These are phyloP conservation scores for Colletotrichum spinosum DNA, from an alignment of 2,329 filamentous ascomycete species.

Conservation along the genomic window DNA sequence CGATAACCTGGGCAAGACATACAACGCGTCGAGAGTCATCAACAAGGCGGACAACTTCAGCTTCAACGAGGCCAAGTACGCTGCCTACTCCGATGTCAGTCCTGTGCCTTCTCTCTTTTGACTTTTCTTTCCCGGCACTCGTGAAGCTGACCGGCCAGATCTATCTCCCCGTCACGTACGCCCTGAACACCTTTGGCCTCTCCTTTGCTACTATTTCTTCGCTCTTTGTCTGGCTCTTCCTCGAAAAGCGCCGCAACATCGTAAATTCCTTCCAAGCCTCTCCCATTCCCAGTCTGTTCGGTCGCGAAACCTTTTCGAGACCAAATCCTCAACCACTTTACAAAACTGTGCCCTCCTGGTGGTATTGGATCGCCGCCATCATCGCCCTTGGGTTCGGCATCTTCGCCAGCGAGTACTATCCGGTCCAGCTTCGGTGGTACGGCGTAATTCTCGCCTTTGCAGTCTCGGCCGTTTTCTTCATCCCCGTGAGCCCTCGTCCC, in stretches of 20 bases:
- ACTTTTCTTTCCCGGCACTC: not conserved
- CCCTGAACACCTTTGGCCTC: slow-evolving; percentile 62
- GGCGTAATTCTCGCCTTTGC: slow-evolving; percentile 44
- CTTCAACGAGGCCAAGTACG: slow-evolving; percentile 61
- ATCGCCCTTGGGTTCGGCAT: slow-evolving; percentile 43
- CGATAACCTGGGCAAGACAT: slow-evolving; percentile 62
- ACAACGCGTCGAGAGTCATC: slow-evolving; percentile 62
- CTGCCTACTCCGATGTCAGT: slow-evolving; percentile 60
- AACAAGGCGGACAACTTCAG: slow-evolving; percentile 47
- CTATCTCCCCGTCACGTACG: slow-evolving; percentile 58
- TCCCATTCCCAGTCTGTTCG: not conserved
- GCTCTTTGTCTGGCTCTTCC: slow-evolving; percentile 46
- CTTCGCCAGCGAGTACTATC: slow-evolving; percentile 46
- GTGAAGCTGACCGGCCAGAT: slow-evolving; percentile 37
- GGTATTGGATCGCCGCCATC: slow-evolving; percentile 40
- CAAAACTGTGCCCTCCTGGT: slow-evolving; percentile 41
- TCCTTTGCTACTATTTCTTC: slow-evolving; percentile 63
- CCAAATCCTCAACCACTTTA: slow-evolving; percentile 37
- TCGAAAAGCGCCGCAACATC: slow-evolving; percentile 45
- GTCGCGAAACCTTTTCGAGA: not conserved
- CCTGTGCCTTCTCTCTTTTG: not conserved
- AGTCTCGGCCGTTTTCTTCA: slow-evolving; percentile 44
- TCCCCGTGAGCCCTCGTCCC: slow-evolving; percentile 45
- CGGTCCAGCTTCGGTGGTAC: slow-evolving; percentile 47
- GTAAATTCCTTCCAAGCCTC: slow-evolving; percentile 7